Conservation (phyloP, 2,329 filamentous ascomycete genomes). For the Alternaria tenuissima region DNA sequence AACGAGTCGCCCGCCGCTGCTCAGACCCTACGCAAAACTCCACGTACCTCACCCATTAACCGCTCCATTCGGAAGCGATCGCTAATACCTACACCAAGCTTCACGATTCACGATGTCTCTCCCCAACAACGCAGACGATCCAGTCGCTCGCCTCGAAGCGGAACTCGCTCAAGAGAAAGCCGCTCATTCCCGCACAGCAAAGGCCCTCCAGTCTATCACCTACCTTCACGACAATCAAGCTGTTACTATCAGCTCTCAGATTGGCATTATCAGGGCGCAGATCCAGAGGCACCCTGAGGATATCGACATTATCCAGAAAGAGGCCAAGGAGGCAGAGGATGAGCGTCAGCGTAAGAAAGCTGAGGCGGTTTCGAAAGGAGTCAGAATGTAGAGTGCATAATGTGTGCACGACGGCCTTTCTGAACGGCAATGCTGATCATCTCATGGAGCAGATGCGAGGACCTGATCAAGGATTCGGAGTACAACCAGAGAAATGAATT, state of each 20-base stretch:
- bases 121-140: not conserved
- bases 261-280: not conserved
- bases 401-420: not conserved
- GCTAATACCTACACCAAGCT: not conserved
- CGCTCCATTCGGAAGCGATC: not conserved
- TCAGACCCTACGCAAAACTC: not conserved
- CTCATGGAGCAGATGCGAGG: not conserved
- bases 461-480: not conserved
- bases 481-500: not conserved
- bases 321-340: not conserved
- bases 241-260: not conserved
- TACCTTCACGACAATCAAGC: not conserved
- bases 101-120: not conserved
- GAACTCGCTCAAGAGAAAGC: not conserved
- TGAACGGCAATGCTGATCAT: not conserved
- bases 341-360: not conserved
- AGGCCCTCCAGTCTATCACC: not conserved
- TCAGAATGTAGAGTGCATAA: not conserved
- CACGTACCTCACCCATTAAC: not conserved
- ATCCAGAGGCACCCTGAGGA: conserved; percentile 1
- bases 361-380: not conserved
- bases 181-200: not conserved
- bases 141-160: conserved; percentile 1
- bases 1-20: not conserved
- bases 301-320: not conserved